These are phyloP conservation scores for Tripterygium wilfordii DNA, from an alignment of 177 flowering plant genomes.

Conservation along the genomic window DNA sequence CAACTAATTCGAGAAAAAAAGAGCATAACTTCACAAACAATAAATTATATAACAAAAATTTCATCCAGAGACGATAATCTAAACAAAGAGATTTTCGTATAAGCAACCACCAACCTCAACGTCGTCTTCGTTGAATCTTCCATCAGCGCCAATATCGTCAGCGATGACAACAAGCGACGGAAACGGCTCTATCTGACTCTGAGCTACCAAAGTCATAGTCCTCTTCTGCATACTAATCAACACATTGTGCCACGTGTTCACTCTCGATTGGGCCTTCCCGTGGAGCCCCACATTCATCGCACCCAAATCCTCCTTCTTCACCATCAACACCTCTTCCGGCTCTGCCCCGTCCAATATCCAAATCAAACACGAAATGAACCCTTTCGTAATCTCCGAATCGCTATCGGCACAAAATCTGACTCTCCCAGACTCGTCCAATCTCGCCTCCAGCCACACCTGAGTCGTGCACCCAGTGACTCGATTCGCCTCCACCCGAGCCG, in stretches of 20 bases:
- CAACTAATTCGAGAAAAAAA: too few species aligned
- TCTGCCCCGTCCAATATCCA: constrained; percentile 61
- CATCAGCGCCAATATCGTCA: constrained; percentile 40
- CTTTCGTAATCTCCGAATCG: constrained; percentile 84
- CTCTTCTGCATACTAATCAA: constrained; percentile 81
- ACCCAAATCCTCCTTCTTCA: constrained; percentile 65
- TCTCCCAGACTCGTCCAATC: constrained; percentile 45
- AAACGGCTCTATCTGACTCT: constrained; percentile 39
- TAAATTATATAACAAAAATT: too few species aligned
- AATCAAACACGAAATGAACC: constrained; percentile 69
- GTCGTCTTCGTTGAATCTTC: too few species aligned
- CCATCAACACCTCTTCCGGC: constrained; percentile 64
- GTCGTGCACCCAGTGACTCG: constrained; percentile 89
- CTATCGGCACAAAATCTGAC: constrained; percentile 71
- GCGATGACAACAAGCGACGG: constrained; percentile 57
- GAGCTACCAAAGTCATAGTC: constrained; percentile 54
- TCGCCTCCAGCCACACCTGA: constrained; percentile 74
- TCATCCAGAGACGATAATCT: too few species aligned
- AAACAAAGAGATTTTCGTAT: too few species aligned
- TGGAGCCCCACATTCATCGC: constrained; percentile 59
- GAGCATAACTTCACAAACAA: too few species aligned
- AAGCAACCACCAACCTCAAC: too few species aligned
- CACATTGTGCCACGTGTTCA: constrained; percentile 94
- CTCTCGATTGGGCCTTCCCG: constrained; percentile 51
- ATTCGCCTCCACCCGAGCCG: constrained; percentile 42